A percentile compares a stretch with the other conserved stretches of the same genome.
These are phyloP conservation scores for Lactarius quietus DNA, from an alignment of 768 basidiomycete genomes.

Conservation along the genomic window DNA sequence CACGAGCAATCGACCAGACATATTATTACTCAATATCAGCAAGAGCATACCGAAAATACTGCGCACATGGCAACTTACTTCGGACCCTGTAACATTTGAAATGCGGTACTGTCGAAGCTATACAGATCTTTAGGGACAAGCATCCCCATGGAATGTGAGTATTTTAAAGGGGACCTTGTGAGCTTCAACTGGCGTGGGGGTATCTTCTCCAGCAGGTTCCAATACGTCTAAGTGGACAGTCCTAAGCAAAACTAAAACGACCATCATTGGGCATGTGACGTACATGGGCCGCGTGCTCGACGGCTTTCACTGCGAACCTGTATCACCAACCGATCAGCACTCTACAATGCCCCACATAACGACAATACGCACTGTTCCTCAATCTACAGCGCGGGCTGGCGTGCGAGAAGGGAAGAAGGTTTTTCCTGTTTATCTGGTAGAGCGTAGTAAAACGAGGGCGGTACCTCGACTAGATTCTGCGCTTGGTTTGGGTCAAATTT, in stretches of 20 bases:
- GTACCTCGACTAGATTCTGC: slow-evolving; percentile 87
- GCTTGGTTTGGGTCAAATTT: slow-evolving; percentile 86
- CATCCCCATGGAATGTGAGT: too few species aligned
- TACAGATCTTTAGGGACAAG: too few species aligned
- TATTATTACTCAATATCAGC: too few species aligned
- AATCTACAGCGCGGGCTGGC: slow-evolving; percentile 48
- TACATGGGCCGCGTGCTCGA: slow-evolving; percentile 95
- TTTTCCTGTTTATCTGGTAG: slow-evolving; percentile 25
- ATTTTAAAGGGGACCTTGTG: too few species aligned
- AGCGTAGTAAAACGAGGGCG: background rate
- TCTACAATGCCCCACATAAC: background rate
- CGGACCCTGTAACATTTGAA: too few species aligned
- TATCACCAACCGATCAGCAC: slow-evolving; percentile 16
- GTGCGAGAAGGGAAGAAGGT: background rate
- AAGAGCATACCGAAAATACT: too few species aligned
- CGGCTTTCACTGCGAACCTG: slow-evolving; percentile 90
- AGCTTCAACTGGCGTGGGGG: slow-evolving; percentile 71
- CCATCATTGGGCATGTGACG: slow-evolving; percentile 28
- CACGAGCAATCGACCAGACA: too few species aligned
- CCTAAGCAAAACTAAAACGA: slow-evolving; percentile 7
- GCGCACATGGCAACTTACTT: too few species aligned
- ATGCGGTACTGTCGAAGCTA: too few species aligned
- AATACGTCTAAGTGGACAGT: slow-evolving; percentile 67
- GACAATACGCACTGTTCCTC: slow-evolving; percentile 85
- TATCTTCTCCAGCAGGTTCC: slow-evolving; percentile 86